Percentiles rank a stretch among this genome's conserved stretches.
Evolutionary conservation across 495 filamentous ascomycete genomes (phyloP).

Genomic region (Penicillium canescens): DNA sequence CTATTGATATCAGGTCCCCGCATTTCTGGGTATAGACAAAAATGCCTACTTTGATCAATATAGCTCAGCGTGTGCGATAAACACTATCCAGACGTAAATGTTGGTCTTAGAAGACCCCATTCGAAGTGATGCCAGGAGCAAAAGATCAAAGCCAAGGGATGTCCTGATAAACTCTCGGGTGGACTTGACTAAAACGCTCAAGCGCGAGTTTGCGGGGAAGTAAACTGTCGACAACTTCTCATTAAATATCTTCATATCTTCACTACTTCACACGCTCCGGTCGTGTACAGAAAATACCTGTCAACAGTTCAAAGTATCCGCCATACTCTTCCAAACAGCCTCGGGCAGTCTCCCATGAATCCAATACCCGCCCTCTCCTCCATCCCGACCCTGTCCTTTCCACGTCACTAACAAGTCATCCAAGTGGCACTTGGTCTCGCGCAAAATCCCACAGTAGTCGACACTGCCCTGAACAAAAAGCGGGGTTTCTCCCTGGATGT

Average conservation of each 20-base stretch:
- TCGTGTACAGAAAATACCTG: background rate
- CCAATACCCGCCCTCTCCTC: slow-evolving; percentile 6
- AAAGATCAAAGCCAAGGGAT: background rate
- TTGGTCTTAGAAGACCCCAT: no score
- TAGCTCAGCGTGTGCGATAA: no score
- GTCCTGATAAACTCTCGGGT: no score
- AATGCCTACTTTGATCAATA: no score
- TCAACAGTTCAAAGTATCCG: slow-evolving; percentile 3
- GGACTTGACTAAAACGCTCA: background rate
- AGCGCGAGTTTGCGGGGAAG: background rate
- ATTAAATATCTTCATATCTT: no score
- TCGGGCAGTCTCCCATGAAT: slow-evolving; percentile 5
- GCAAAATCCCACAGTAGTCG: slow-evolving; percentile 6
- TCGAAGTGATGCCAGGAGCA: no score
- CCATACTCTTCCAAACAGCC: slow-evolving; percentile 5
- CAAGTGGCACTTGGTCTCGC: background rate
- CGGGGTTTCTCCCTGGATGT: slow-evolving; percentile 6
- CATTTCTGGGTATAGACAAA: no score
- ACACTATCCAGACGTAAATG: no score
- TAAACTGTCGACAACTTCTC: background rate
- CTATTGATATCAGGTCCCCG: no score
- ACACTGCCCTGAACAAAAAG: slow-evolving; percentile 11
- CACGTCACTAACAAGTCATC: slow-evolving; percentile 11
- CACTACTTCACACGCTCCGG: background rate
- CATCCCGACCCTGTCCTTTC: background rate